phyloP scores from a whole-genome alignment of 495 filamentous ascomycete genomes.

The Tuber calosporum region DNA sequence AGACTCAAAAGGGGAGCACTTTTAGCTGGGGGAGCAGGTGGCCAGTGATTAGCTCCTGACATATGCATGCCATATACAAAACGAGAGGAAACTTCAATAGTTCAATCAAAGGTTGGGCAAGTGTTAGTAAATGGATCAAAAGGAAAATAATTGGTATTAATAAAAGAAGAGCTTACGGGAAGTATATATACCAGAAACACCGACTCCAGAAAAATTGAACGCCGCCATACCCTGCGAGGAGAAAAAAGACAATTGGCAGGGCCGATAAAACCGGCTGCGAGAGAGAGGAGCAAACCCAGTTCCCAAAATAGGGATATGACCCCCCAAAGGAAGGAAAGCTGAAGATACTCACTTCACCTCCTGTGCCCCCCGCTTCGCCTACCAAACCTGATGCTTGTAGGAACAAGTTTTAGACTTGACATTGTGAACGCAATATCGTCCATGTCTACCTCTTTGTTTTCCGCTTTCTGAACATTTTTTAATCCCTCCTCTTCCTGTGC shows the following conservation, averaged over 20 bases:
- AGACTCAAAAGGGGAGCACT: not conserved
- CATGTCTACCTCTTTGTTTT: constrained; percentile 55
- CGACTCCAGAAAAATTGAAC: not conserved
- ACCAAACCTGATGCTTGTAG: constrained; percentile 66
- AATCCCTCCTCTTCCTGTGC: constrained; percentile 13
- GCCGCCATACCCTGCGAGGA: not conserved
- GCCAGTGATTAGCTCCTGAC: not conserved
- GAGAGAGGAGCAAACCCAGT: constrained; percentile 1
- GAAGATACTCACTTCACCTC: not conserved
- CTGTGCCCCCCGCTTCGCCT: constrained; percentile 47
- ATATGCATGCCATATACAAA: not conserved
- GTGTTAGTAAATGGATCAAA: not conserved
- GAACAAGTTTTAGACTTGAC: constrained; percentile 76
- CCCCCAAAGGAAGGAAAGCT: not conserved
- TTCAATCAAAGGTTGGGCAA: not conserved
- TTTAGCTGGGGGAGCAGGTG: not conserved
- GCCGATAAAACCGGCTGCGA: not conserved
- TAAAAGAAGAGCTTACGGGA: constrained; percentile 3
- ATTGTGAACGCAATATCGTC: constrained; percentile 69
- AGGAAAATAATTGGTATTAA: not conserved
- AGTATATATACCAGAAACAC: not conserved
- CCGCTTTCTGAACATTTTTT: constrained; percentile 11
- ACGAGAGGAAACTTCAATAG: not conserved
- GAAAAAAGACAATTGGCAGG: not conserved
- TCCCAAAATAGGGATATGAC: not conserved